A percentile compares a stretch with the other conserved stretches of the same genome.
Conservation (phyloP, 805 yeast species). For the Millerozyma miso region DNA sequence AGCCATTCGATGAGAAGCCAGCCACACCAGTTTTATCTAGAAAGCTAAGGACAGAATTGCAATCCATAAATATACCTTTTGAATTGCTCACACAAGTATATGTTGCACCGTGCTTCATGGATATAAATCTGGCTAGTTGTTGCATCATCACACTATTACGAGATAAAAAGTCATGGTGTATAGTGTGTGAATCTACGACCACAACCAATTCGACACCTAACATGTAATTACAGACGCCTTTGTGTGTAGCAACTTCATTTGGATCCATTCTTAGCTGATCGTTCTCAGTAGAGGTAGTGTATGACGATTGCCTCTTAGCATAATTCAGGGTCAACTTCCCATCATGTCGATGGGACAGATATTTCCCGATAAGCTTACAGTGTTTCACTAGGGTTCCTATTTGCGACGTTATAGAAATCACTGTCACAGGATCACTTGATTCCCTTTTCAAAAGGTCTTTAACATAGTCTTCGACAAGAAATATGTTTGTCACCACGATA, state of each 20-base stretch:
- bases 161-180: conserved; percentile 15
- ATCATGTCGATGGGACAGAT: background rate
- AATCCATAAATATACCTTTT: conserved; percentile 1
- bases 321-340: background rate
- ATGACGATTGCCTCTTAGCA: background rate
- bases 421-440: conserved; percentile 2
- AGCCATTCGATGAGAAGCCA: background rate
- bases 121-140: conserved; percentile 31
- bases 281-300: background rate
- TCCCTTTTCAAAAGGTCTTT: conserved; percentile 3
- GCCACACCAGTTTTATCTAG: background rate
- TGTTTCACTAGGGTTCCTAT: background rate
- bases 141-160: conserved; percentile 24
- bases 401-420: conserved; percentile 2
- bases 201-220: conserved; percentile 15
- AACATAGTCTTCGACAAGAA: conserved; percentile 10
- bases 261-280: background rate
- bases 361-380: background rate
- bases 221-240: conserved; percentile 23
- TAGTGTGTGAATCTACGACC: conserved; percentile 12
- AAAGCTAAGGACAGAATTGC: background rate
- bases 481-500: conserved; percentile 13
- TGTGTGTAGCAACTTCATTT: conserved; percentile 4
- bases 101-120: conserved; percentile 27
- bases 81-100: conserved; percentile 8